A percentile compares a stretch with the other conserved stretches of the same genome.
These are phyloP conservation scores for Saturnispora hagleri DNA, from an alignment of 805 yeast genomes.

Conservation along the genomic window DNA sequence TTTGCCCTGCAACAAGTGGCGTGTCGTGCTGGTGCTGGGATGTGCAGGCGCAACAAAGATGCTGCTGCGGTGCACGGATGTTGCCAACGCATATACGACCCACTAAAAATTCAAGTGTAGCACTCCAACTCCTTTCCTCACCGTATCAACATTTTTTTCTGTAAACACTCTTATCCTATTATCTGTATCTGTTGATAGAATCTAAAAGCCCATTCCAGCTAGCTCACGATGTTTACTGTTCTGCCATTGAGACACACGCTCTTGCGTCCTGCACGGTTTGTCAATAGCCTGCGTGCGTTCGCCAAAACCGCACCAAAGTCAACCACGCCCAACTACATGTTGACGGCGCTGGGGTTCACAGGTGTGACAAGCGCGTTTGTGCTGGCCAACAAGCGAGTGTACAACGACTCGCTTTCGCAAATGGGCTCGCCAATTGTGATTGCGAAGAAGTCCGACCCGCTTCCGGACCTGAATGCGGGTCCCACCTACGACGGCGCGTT, in stretches of 20 bases:
- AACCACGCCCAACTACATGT: conserved; percentile 10
- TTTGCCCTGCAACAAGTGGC: too few species aligned
- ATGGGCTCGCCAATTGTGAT: conserved; percentile 2
- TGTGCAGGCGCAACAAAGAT: too few species aligned
- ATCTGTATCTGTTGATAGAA: too few species aligned
- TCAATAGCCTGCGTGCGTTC: background rate
- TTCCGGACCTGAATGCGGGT: conserved; percentile 1
- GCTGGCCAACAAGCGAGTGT: conserved; percentile 14
- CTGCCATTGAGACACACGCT: background rate
- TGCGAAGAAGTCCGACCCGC: background rate
- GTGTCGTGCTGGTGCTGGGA: too few species aligned
- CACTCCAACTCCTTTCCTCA: background rate
- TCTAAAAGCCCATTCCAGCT: background rate
- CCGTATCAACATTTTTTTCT: too few species aligned
- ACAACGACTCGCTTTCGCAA: conserved; percentile 14
- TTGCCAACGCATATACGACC: background rate
- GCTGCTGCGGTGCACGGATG: background rate
- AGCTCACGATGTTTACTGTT: background rate
- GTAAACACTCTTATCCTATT: too few species aligned
- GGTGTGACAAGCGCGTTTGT: conserved; percentile 15
- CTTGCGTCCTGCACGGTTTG: background rate
- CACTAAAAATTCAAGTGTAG: too few species aligned
- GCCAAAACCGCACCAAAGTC: background rate
- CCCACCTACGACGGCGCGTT: conserved; percentile 30
- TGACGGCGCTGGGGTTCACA: conserved; percentile 16